A percentile compares a stretch with the other conserved stretches of the same genome.
Evolutionary conservation across 495 filamentous ascomycete genomes (phyloP).

Genomic region (Penicillium arizonense): DNA sequence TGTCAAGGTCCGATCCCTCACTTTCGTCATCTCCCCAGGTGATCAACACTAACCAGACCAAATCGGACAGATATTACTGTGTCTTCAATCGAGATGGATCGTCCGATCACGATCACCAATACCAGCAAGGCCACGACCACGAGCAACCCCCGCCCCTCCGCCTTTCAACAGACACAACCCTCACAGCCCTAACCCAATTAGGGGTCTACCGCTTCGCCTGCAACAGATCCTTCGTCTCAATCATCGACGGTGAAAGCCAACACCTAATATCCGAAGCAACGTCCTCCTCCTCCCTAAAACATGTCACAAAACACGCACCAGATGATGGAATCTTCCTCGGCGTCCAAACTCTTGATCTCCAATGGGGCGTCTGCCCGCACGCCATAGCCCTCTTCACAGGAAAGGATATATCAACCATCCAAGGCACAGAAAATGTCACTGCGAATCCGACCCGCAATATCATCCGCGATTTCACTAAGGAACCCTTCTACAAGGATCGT

Average conservation of each 20-base stretch:
- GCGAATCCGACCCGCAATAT: constrained; percentile 33
- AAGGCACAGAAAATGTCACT: constrained; percentile 9
- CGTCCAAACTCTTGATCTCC: constrained; percentile 36
- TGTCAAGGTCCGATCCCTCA: constrained; percentile 5
- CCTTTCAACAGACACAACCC: constrained; percentile 47
- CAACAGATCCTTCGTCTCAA: constrained; percentile 50
- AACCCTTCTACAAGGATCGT: constrained; percentile 40
- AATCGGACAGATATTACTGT: constrained; percentile 9
- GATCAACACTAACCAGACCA: background rate
- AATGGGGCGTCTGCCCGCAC: constrained; percentile 41
- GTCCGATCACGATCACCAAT: background rate
- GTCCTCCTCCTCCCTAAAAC: constrained; percentile 15
- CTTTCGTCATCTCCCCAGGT: background rate
- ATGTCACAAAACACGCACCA: constrained; percentile 4
- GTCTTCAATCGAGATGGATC: background rate
- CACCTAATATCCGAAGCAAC: constrained; percentile 47
- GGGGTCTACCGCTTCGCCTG: constrained; percentile 51
- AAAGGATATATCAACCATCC: constrained; percentile 10
- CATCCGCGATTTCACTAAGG: constrained; percentile 43
- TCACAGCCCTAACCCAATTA: constrained; percentile 63
- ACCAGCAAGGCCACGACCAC: too few species aligned
- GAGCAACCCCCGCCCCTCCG: background rate
- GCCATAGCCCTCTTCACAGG: constrained; percentile 27
- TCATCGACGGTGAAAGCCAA: constrained; percentile 52
- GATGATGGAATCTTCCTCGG: constrained; percentile 40